Conservation (phyloP, 2,329 filamentous ascomycete genomes). For the Curvularia eragrostidis region DNA sequence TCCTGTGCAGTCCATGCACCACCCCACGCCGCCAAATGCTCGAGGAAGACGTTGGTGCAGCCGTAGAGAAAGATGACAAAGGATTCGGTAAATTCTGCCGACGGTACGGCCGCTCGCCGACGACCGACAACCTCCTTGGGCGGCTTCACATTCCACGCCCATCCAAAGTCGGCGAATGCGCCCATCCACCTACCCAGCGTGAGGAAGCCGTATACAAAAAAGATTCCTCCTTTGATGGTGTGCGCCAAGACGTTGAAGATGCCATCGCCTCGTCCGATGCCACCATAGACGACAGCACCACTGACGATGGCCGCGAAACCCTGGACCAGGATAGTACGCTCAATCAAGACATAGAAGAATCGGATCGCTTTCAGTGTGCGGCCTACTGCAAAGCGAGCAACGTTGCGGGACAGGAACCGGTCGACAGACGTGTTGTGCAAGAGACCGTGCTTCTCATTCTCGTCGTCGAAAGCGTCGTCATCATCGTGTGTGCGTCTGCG, state of each 20-base stretch:
- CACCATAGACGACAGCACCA: conserved; percentile 78
- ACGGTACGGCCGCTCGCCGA: conserved; percentile 69
- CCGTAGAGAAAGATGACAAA: conserved; percentile 91
- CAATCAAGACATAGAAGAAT: conserved; percentile 70
- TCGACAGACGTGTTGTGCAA: conserved; percentile 57
- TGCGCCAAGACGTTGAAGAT: conserved; percentile 90
- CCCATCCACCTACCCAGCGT: conserved; percentile 90
- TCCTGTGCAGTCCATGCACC: conserved; percentile 77
- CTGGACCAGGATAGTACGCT: conserved; percentile 78
- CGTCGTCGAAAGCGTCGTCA: conserved; percentile 54
- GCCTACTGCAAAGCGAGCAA: conserved; percentile 63
- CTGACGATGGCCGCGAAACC: conserved; percentile 76
- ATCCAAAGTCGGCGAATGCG: conserved; percentile 87
- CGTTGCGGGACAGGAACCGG: conserved; percentile 60
- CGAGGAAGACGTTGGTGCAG: conserved; percentile 86
- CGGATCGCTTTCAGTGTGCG: conserved; percentile 64
- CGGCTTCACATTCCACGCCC: conserved; percentile 92
- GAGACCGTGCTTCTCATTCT: conserved; percentile 56
- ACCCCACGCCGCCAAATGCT: conserved; percentile 80
- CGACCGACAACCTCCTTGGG: conserved; percentile 61
- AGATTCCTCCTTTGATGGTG: conserved; percentile 92
- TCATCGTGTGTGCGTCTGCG: conserved; percentile 50
- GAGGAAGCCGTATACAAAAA: conserved; percentile 90
- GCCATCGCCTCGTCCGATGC: conserved; percentile 74
- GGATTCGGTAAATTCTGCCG: conserved; percentile 89